phyloP scores from a whole-genome alignment of 2,329 filamentous ascomycete genomes.

The Venturia nashicola region DNA sequence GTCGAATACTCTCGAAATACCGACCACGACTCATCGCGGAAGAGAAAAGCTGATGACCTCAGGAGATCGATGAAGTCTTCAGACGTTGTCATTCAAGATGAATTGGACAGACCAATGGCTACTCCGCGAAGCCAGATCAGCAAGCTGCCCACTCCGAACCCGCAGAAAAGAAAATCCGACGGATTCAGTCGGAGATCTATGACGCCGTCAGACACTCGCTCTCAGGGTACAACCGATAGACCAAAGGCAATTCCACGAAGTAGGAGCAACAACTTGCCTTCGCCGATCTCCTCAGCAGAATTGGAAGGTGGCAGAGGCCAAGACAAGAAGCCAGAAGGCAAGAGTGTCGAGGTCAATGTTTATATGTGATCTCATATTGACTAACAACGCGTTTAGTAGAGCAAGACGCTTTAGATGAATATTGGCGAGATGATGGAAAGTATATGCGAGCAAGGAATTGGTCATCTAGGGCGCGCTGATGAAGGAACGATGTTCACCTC shows the following conservation, averaged over 20 bases:
- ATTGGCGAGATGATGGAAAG: neutral
- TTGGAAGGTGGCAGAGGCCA: neutral
- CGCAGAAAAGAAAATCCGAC: neutral
- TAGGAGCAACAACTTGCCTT: neutral
- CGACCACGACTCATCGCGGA: neutral
- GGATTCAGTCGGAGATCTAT: neutral
- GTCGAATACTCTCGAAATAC: neutral
- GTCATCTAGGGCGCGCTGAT: neutral
- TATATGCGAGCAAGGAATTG: neutral
- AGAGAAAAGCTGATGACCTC: neutral
- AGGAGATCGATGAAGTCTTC: neutral
- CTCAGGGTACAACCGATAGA: neutral
- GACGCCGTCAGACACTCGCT: neutral
- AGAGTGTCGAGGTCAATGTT: neutral
- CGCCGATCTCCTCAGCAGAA: neutral
- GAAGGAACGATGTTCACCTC: neutral
- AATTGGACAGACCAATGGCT: neutral
- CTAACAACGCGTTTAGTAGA: neutral
- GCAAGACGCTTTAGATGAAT: neutral
- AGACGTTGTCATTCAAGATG: neutral
- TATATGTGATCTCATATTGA: neutral
- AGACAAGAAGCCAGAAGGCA: neutral
- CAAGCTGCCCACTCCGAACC: neutral
- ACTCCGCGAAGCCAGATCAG: neutral
- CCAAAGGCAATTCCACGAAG: neutral